These are phyloP conservation scores for Potentilla sterilis DNA, from an alignment of 306 rosid genomes.

Conservation along the genomic window DNA sequence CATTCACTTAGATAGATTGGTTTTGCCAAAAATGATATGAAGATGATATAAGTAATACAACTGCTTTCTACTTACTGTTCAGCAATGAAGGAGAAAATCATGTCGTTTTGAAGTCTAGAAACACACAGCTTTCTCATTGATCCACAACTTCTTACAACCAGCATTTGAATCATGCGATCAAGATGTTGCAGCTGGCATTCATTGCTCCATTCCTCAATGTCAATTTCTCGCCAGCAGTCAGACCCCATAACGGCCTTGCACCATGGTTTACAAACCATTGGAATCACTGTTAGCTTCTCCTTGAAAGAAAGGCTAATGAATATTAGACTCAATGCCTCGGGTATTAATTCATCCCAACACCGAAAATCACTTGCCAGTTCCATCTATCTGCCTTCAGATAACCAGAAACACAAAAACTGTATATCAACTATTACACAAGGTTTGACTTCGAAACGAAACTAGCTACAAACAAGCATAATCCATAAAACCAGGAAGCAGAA, in stretches of 20 bases:
- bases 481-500: not conserved
- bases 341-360: conserved; percentile 86
- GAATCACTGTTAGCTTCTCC: conserved; percentile 70
- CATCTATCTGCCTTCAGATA: conserved; percentile 48
- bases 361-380: conserved; percentile 50
- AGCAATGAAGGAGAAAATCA: conserved; percentile 70
- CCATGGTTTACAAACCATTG: conserved; percentile 92
- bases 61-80: conserved; percentile 58
- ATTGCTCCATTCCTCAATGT: conserved; percentile 82
- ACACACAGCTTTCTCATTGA: conserved; percentile 80
- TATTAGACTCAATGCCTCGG: conserved; percentile 77
- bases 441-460: not conserved
- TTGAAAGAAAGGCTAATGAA: conserved; percentile 67
- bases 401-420: not conserved
- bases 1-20: not conserved
- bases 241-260: conserved; percentile 68
- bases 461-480: not conserved
- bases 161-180: conserved; percentile 67
- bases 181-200: conserved; percentile 50
- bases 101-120: conserved; percentile 55
- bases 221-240: conserved; percentile 93
- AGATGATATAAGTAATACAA: conserved; percentile 5
- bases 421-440: not conserved
- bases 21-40: not conserved
- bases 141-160: conserved; percentile 65